Conservation (phyloP, 164 flowering plant species). For the Liquidambar formosana region DNA sequence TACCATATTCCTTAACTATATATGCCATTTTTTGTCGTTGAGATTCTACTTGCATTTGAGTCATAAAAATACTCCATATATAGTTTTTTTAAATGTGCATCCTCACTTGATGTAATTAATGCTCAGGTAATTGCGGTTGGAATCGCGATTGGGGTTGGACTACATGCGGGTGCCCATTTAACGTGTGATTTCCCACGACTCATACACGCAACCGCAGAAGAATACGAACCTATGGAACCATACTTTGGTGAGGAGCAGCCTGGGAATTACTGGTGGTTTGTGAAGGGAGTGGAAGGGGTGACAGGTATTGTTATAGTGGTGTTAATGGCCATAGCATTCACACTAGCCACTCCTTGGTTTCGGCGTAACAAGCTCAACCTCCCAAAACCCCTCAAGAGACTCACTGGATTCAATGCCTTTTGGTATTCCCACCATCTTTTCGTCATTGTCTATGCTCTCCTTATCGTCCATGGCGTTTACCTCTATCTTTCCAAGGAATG, state of each 20-base stretch:
- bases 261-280: constrained; percentile 39
- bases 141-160: constrained; percentile 29
- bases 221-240: constrained; percentile 52
- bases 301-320: constrained; percentile 43
- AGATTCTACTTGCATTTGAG: too few species aligned
- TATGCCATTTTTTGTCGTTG: too few species aligned
- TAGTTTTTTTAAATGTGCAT: too few species aligned
- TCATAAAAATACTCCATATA: too few species aligned
- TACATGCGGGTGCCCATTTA: constrained; percentile 40
- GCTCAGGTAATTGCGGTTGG: constrained; percentile 36
- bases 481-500: constrained; percentile 45
- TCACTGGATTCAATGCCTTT: constrained; percentile 51
- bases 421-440: constrained; percentile 55
- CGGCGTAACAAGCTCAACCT: constrained; percentile 38
- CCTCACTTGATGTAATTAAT: background rate
- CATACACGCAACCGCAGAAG: constrained; percentile 39
- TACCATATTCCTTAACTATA: too few species aligned
- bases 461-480: constrained; percentile 37
- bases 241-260: constrained; percentile 55
- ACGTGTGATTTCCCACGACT: constrained; percentile 50
- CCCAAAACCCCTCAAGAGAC: constrained; percentile 34
- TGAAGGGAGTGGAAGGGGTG: constrained; percentile 38
- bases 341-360: constrained; percentile 46
- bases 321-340: constrained; percentile 48
- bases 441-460: constrained; percentile 42